phyloP scores from a whole-genome alignment of 1,284 basidiomycete species.

The Baeospora myosura region DNA sequence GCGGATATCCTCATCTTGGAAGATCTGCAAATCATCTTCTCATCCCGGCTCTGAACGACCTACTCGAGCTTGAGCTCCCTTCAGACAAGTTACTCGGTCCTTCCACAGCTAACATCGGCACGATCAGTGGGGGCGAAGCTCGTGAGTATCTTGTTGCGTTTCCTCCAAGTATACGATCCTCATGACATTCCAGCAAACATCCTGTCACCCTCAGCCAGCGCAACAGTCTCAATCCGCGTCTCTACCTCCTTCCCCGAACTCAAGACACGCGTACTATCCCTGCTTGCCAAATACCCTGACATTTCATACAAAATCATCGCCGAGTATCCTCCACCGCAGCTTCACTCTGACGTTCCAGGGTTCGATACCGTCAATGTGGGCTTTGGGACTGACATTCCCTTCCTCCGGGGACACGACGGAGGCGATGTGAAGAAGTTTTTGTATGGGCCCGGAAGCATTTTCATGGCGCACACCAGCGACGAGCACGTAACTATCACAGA shows the following conservation, averaged over 20 bases:
- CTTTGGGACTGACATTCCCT: conserved; percentile 9
- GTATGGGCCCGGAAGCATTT: too few relatives aligned
- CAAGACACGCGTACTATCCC: conserved; percentile 1
- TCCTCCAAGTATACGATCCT: background rate
- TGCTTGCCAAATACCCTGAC: conserved; percentile 1
- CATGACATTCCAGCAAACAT: conserved; percentile 5
- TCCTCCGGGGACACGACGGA: too few relatives aligned
- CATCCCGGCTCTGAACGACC: conserved; percentile 3
- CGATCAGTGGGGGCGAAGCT: conserved; percentile 8
- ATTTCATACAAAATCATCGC: conserved; percentile 6
- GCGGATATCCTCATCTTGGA: conserved; percentile 10
- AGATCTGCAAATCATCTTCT: conserved; percentile 7
- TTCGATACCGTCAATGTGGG: conserved; percentile 10
- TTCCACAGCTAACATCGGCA: conserved; percentile 7
- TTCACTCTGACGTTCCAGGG: conserved; percentile 7
- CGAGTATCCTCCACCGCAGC: conserved; percentile 7
- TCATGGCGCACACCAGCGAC: too few relatives aligned
- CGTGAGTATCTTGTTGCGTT: conserved; percentile 1
- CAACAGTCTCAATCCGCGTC: conserved; percentile 9
- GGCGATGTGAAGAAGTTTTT: too few relatives aligned
- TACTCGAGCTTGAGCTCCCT: conserved; percentile 6
- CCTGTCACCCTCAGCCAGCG: conserved; percentile 6
- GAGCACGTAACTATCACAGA: too few relatives aligned
- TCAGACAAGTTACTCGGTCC: conserved; percentile 5
- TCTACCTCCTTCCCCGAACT: conserved; percentile 6